Percentiles rank a stretch among this genome's conserved stretches.
Evolutionary conservation across 768 basidiomycete species (phyloP).

Genomic region (Paxillus ammoniavirescens): DNA sequence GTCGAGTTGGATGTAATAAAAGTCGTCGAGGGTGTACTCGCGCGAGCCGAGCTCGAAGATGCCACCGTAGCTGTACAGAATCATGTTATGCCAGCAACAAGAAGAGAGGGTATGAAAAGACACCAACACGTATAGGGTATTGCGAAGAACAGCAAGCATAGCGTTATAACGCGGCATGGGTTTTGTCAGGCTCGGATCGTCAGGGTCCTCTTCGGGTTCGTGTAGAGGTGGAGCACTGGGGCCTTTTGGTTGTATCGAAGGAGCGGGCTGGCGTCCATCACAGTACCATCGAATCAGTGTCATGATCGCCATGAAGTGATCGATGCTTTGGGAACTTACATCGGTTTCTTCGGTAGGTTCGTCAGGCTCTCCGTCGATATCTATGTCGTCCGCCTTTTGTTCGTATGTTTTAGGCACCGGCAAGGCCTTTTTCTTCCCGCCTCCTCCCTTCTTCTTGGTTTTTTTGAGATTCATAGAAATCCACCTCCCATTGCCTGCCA

Average conservation of each 20-base stretch:
- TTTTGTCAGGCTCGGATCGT: slow-evolving; percentile 61
- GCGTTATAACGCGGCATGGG: slow-evolving; percentile 83
- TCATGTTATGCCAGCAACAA: not conserved
- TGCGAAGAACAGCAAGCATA: slow-evolving; percentile 82
- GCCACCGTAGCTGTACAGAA: slow-evolving; percentile 68
- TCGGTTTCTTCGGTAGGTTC: not conserved
- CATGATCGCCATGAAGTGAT: too few species aligned
- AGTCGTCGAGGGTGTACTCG: slow-evolving; percentile 91
- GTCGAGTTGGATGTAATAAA: slow-evolving; percentile 75
- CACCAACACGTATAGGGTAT: slow-evolving; percentile 81
- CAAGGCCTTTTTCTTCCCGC: slow-evolving; percentile 42
- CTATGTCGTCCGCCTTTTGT: slow-evolving; percentile 5
- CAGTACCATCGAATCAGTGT: not conserved
- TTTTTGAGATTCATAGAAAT: slow-evolving; percentile 66
- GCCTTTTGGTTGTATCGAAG: not conserved
- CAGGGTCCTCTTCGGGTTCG: slow-evolving; percentile 46
- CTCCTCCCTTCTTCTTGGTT: slow-evolving; percentile 52
- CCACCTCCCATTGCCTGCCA: slow-evolving; percentile 75
- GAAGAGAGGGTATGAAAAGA: not conserved
- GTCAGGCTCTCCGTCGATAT: slow-evolving; percentile 18
- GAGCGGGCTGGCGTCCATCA: not conserved
- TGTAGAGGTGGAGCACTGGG: not conserved
- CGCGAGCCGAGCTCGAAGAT: slow-evolving; percentile 80
- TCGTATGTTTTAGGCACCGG: slow-evolving; percentile 3
- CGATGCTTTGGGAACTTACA: slow-evolving; percentile 1